A percentile compares a stretch with the other conserved stretches of the same genome.
phyloP scores from a whole-genome alignment of 305 asterid species.

The Fraxinus greggii region DNA sequence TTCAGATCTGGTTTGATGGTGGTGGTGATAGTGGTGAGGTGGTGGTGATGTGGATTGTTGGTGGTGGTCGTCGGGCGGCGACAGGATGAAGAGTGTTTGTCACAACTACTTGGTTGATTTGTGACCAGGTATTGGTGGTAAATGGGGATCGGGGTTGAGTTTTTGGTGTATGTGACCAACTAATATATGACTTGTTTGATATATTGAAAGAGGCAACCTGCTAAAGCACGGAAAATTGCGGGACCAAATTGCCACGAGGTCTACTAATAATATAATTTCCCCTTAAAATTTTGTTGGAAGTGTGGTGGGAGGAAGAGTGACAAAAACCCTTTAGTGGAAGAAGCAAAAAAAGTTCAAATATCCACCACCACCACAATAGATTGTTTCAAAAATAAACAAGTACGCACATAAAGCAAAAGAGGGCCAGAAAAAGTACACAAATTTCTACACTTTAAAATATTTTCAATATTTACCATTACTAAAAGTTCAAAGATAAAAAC shows the following conservation, averaged over 20 bases:
- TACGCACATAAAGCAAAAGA: not conserved
- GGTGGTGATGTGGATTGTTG: no score
- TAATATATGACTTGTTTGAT: not conserved
- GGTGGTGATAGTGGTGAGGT: no score
- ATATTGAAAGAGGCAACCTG: not conserved
- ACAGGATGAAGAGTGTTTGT: no score
- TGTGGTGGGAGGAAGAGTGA: not conserved
- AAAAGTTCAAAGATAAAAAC: not conserved
- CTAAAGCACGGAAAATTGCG: not conserved
- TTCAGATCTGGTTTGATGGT: no score
- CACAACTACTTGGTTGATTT: no score
- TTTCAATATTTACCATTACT: not conserved
- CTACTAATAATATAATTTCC: not conserved
- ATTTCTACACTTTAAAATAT: not conserved
- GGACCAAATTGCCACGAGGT: not conserved
- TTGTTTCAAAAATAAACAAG: not conserved
- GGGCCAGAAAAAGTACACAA: not conserved
- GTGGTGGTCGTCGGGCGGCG: no score
- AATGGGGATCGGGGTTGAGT: no score
- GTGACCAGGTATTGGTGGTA: no score
- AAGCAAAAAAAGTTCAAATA: constrained; percentile 78
- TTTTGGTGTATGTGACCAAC: no score
- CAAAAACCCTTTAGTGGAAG: constrained; percentile 32
- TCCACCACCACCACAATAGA: not conserved
- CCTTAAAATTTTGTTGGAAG: not conserved